Percentiles rank a stretch among this genome's conserved stretches.
These are phyloP conservation scores for Epichloe gansuensis DNA, from an alignment of 2,329 filamentous ascomycete genomes.

Conservation along the genomic window DNA sequence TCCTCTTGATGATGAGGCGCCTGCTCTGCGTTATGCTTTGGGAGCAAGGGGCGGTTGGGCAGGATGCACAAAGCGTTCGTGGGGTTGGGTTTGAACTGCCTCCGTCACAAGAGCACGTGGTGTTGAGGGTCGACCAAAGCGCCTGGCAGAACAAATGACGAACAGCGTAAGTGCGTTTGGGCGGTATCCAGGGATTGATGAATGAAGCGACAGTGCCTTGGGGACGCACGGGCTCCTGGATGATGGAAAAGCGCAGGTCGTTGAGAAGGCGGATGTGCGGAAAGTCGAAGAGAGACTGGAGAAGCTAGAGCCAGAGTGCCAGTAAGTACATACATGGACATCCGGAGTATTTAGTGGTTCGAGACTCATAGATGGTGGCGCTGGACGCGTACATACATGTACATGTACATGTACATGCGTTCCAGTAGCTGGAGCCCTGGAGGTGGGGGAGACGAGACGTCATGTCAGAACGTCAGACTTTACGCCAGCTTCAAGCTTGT, in stretches of 20 bases:
- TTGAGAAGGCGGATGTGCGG: not conserved
- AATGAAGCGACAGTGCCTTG: not conserved
- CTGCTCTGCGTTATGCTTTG: not conserved
- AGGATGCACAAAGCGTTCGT: not conserved
- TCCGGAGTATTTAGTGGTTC: not conserved
- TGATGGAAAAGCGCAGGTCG: not conserved
- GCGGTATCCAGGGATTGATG: not conserved
- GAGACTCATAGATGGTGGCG: not conserved
- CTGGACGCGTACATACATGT: not conserved
- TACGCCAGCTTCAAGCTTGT: no score
- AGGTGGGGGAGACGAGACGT: no score
- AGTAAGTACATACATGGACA: no score
- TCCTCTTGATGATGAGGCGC: not conserved
- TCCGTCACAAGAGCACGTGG: constrained; percentile 4
- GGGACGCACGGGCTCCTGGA: not conserved
- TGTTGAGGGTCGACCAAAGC: not conserved
- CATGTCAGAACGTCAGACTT: no score
- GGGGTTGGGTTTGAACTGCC: not conserved
- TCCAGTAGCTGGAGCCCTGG: no score
- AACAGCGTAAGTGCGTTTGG: not conserved
- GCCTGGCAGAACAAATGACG: not conserved
- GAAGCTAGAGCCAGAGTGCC: not conserved
- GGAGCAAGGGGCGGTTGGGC: not conserved
- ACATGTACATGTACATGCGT: no score
- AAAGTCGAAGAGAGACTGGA: not conserved